Base-by-base conservation (phyloP, 2,329 filamentous ascomycete genomes). In the Nemania abortiva region DNA sequence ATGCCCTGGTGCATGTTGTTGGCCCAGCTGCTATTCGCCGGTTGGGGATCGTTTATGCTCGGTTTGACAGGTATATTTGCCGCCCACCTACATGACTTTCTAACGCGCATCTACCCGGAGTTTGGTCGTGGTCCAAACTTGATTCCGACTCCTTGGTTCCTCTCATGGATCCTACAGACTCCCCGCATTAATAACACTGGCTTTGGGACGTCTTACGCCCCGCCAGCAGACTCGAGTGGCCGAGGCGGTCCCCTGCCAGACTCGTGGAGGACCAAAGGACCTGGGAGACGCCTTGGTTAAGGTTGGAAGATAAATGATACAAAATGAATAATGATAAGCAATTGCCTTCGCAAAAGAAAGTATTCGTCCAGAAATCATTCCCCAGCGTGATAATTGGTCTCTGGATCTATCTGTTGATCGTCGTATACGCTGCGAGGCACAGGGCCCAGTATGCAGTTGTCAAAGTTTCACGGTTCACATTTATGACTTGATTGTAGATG, bases 41-140 rank as follows among this genome's bases (percentile, higher is more conserved):
- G 91, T 11, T 85, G 85, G 42, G 73, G 80, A 2, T 82, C 81
- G 20, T 86, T 92, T 11, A 77, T 92, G 65, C 76, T 90, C 3
- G 90, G 97, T 77, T 80, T 89, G 4, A 92, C 89, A 39, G 96
- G 96, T n/a, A 85, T 99, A 11, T 72, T 97, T 52, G 93, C 95
- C 13, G 95, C 95, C 4, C 96, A 99, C 79, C 77, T 96, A 22
- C 97, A 94, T 81, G 93, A 98, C 79, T 99, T 98, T 77, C 81
- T 98, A 58, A 94, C 92, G 1, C 88, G 93, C 57, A 86, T 98
- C 50, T 98, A 94, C 85, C 96, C 96, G 5, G 89, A 92, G 64
- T 96, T 96, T 77, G 95, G 94, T 37, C 92, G 93, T 65, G 96
- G 96, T 0, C 85, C 84, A 60, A 97, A 95, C 77, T 86, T 91